These are phyloP conservation scores for Fusarium sulawesiense DNA, from an alignment of 2,329 filamentous ascomycete genomes.

Conservation along the genomic window DNA sequence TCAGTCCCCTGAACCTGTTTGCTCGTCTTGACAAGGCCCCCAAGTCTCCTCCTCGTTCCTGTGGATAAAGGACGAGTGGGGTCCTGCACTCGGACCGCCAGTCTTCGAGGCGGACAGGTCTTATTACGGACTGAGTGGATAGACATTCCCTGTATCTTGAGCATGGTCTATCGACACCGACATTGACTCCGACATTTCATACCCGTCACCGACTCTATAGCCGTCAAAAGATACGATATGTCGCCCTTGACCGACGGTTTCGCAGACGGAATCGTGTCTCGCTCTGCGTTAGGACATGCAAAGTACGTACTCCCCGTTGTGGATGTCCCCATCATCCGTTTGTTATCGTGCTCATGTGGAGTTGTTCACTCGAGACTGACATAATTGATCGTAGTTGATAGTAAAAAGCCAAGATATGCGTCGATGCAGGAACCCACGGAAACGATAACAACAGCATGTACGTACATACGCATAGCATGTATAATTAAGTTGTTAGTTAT, in stretches of 20 bases:
- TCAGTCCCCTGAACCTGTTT: constrained; percentile 18
- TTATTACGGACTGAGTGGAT: constrained; percentile 39
- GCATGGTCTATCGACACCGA: constrained; percentile 43
- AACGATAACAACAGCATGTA: background rate
- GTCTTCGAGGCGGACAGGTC: constrained; percentile 37
- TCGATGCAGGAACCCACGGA: constrained; percentile 35
- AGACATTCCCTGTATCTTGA: constrained; percentile 33
- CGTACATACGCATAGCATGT: background rate
- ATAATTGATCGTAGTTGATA: constrained; percentile 20
- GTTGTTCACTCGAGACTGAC: constrained; percentile 25
- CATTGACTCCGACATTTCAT: constrained; percentile 43
- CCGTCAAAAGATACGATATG: constrained; percentile 30
- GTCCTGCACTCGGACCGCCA: constrained; percentile 35
- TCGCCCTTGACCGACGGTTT: constrained; percentile 43
- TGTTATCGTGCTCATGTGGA: constrained; percentile 17
- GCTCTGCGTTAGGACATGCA: constrained; percentile 37
- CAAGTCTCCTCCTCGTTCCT: constrained; percentile 23
- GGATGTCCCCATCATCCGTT: constrained; percentile 22
- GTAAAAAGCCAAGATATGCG: constrained; percentile 36
- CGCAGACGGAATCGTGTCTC: constrained; percentile 34
- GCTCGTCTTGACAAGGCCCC: constrained; percentile 27
- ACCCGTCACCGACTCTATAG: constrained; percentile 43
- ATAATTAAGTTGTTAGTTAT: background rate
- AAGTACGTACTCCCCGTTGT: constrained; percentile 24
- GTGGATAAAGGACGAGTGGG: constrained; percentile 29